Evolutionary conservation across 805 yeast species (phyloP), one percentile per base, ranked within the genome.

Genomic region (Cyberlindnera meyerae): DNA sequence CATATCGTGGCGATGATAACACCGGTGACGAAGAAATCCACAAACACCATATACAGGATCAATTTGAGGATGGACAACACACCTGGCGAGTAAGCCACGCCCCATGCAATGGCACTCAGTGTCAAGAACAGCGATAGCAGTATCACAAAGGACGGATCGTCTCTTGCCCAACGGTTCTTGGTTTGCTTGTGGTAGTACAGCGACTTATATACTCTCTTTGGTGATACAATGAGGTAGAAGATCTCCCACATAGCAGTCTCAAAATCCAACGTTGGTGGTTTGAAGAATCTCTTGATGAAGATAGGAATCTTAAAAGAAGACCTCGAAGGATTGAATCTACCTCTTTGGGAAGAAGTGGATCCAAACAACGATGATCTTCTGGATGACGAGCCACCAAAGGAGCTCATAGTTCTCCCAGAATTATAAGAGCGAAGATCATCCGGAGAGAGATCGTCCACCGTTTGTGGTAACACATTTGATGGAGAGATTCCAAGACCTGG

Each of bases 231-330:
- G 37, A 88, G 63, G 52, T 86, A 74, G 43, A 82, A 65, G 60
- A 88, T 80, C 57, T 89, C 97, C 96, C 96, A 89, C 42, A 79
- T 70, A 11, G 96, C 96, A 1, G 95, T 84, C 58, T 89, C 97
- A 52, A 88, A 84, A 61, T 89, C 96, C 37, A 88, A 66, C 0
- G 95, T 80, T 8, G 80, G 83, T 2, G 95, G 89, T 47, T 78
- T 77, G 44, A 82, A 64, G 27, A 80, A 57, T 34, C 85, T 58
- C 42, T 56, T 58, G 33, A 66, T 49, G 32, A 59, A 60, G 5
- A 58, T 44, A 12, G 71, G 71, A 8, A 62, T 33, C 32, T 45
- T 49, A 36, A 57, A 42, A 14, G 34, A 37, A 4, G 44, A 34
- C 33, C 39, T 42, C 14, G 46, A 36, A 1, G 34, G 22, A 3